phyloP scores from a whole-genome alignment of 1,139 yeast species.

The Saccharomyces hybrid region DNA sequence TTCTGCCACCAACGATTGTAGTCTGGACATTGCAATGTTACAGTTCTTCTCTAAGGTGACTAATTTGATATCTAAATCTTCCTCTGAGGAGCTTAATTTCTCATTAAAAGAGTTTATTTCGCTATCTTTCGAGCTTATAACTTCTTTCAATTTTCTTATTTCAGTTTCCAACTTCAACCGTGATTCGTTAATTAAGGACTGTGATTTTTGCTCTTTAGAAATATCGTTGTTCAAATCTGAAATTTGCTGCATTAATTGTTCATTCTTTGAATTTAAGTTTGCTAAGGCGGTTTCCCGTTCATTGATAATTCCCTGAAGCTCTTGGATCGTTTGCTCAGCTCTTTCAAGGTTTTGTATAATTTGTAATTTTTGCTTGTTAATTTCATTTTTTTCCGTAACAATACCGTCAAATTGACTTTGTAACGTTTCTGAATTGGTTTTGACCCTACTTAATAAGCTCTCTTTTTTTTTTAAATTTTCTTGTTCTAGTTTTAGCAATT shows the following conservation, averaged over 20 bases:
- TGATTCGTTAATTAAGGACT: neutral
- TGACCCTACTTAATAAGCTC: conserved; percentile 31
- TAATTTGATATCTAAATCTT: conserved; percentile 33
- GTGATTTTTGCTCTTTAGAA: neutral
- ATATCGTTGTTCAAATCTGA: neutral
- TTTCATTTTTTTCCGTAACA: conserved; percentile 20
- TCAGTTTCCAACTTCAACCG: conserved; percentile 6
- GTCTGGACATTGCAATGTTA: conserved; percentile 32
- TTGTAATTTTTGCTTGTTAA: conserved; percentile 26
- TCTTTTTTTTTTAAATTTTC: conserved; percentile 17
- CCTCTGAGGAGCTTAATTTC: conserved; percentile 28
- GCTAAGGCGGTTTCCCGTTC: neutral
- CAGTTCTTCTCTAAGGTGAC: conserved; percentile 27
- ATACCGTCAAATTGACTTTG: conserved; percentile 28
- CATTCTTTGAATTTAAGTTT: neutral
- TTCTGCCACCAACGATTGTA: conserved; percentile 40
- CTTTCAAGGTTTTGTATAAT: conserved; percentile 23
- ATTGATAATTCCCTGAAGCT: conserved; percentile 10
- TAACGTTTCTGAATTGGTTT: conserved; percentile 12
- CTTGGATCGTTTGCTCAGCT: conserved; percentile 18
- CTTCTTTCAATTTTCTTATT: conserved; percentile 8
- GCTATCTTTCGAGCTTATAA: conserved; percentile 3
- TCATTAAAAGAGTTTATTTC: conserved; percentile 31
- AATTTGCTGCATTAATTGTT: neutral
- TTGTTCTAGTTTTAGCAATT: conserved; percentile 20